phyloP scores from a whole-genome alignment of 257 asterid species.

The Nyctanthes arbortristis region DNA sequence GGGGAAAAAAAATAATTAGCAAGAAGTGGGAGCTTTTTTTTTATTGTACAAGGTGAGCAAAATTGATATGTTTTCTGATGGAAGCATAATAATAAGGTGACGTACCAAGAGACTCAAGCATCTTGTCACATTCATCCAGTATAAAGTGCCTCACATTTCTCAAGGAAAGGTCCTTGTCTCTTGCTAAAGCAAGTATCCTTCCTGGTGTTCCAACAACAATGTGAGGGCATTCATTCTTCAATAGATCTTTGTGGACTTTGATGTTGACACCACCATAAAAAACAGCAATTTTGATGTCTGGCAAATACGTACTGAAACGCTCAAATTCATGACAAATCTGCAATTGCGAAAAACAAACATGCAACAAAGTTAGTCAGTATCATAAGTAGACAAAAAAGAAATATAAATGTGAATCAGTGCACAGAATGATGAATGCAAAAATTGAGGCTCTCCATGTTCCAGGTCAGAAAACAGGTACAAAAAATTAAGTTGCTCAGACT shows the following conservation, averaged over 20 bases:
- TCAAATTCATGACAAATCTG: constrained; percentile 93
- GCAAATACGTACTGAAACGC: constrained; percentile 81
- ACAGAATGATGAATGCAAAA: not conserved
- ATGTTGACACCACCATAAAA: constrained; percentile 87
- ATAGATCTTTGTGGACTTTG: constrained; percentile 76
- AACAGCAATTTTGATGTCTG: constrained; percentile 80
- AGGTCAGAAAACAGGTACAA: not conserved
- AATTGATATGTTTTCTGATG: not conserved
- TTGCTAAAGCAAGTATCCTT: constrained; percentile 75
- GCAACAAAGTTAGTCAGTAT: constrained; percentile 14
- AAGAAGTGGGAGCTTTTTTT: not conserved
- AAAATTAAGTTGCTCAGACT: not conserved
- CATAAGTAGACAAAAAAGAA: not conserved
- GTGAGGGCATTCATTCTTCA: constrained; percentile 93
- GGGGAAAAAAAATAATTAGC: not conserved
- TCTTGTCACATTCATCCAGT: constrained; percentile 91
- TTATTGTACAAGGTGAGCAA: not conserved
- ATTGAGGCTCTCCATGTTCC: not conserved
- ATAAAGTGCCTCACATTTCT: constrained; percentile 89
- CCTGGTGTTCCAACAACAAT: constrained; percentile 94
- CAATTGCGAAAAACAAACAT: constrained; percentile 18
- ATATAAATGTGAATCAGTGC: not conserved
- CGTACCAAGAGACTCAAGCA: constrained; percentile 93
- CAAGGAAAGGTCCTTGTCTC: constrained; percentile 74
- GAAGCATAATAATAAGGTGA: constrained; percentile 5